phyloP scores from a whole-genome alignment of 208 protist genomes.

The Angomonas deanei region DNA sequence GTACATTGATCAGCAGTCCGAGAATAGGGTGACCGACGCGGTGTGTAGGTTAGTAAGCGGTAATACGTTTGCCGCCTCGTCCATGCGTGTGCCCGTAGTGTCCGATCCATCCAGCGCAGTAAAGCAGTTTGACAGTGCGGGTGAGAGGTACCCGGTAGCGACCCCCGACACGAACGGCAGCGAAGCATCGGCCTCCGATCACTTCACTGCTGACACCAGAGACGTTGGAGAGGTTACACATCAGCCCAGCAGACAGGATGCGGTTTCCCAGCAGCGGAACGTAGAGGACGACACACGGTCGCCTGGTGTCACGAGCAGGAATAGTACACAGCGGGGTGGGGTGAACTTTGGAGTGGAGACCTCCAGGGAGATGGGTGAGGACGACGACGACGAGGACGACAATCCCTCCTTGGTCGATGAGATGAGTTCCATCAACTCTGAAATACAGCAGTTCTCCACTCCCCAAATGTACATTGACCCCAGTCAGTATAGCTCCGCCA shows the following conservation, averaged over 20 bases:
- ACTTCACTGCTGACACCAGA: no score
- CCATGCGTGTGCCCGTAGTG: neutral
- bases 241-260: no score
- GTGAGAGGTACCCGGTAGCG: no score
- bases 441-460: neutral
- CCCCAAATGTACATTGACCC: neutral
- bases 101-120: neutral
- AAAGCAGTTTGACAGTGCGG: no score
- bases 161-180: no score
- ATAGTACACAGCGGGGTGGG: neutral
- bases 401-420: neutral
- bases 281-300: neutral
- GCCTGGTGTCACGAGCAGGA: neutral
- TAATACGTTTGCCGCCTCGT: neutral
- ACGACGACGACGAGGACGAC: neutral
- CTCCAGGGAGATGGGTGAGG: neutral
- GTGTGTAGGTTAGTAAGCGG: constrained; percentile 3
- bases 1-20: constrained; percentile 40
- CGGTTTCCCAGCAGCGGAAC: neutral
- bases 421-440: neutral
- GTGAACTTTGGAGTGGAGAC: neutral
- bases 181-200: no score
- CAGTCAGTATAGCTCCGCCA: constrained; percentile 6
- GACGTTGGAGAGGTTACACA: no score
- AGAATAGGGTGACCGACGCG: constrained; percentile 33